These are phyloP conservation scores for Coniochaeta sp. DNA, from an alignment of 2,329 filamentous ascomycete genomes.

Conservation along the genomic window DNA sequence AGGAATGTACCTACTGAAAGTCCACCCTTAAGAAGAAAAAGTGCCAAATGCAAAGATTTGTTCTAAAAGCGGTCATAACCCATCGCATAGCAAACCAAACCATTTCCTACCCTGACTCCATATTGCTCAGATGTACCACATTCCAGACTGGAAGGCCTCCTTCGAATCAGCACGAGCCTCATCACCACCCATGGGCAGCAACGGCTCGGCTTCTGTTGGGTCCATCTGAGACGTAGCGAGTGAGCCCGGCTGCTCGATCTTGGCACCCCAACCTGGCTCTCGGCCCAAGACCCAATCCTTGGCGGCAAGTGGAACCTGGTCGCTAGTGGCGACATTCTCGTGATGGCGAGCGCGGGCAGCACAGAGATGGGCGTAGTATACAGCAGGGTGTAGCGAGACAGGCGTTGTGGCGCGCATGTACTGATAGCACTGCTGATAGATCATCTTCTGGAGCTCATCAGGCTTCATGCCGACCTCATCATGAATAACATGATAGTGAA, in stretches of 20 bases:
- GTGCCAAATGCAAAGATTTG: neutral
- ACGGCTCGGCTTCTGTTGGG: constrained; percentile 11
- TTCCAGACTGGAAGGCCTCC: constrained; percentile 25
- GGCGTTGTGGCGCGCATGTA: constrained; percentile 89
- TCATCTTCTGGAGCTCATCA: constrained; percentile 72
- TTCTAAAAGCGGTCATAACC: neutral
- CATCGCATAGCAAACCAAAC: neutral
- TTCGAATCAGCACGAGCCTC: constrained; percentile 10
- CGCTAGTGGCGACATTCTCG: constrained; percentile 42
- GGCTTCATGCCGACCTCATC: constrained; percentile 67
- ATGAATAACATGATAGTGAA: constrained; percentile 82
- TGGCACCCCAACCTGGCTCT: constrained; percentile 29
- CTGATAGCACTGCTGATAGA: constrained; percentile 92
- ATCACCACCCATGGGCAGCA: constrained; percentile 20
- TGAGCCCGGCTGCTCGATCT: constrained; percentile 11
- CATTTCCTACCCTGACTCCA: neutral
- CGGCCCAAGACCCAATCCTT: constrained; percentile 31
- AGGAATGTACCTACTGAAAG: neutral
- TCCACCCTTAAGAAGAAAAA: neutral
- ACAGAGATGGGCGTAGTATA: constrained; percentile 94
- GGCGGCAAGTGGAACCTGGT: constrained; percentile 33
- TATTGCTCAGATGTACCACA: constrained; percentile 33
- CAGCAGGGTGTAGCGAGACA: constrained; percentile 78
- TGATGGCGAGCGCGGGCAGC: constrained; percentile 74
- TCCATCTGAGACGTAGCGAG: constrained; percentile 9